Evolutionary conservation across 1,284 basidiomycete genomes (phyloP).

Genomic region (Macrocystidia cucumis): DNA sequence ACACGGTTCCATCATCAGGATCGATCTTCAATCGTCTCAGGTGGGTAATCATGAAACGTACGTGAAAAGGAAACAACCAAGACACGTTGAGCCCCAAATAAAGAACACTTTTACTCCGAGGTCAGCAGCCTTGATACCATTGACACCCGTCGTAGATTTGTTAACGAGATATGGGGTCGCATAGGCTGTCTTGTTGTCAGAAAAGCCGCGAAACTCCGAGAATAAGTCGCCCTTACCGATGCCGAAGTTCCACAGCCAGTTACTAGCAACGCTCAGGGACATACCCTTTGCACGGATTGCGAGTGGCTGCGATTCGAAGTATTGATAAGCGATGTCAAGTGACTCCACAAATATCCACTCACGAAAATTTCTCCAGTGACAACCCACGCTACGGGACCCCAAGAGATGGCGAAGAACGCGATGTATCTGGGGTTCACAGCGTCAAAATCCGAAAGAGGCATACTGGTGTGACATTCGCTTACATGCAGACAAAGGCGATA

Average conservation of each 20-base stretch:
- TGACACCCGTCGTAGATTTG: conserved; percentile 13
- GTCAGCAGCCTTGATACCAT: conserved; percentile 33
- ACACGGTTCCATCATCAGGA: not conserved
- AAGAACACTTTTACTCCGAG: conserved; percentile 73
- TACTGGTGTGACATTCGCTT: no score
- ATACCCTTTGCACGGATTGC: conserved; percentile 60
- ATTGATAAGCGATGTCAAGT: not conserved
- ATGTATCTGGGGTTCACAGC: conserved; percentile 46
- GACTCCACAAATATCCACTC: not conserved
- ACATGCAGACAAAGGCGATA: conserved; percentile 56
- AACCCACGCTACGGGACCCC: conserved; percentile 66
- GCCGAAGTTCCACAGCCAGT: conserved; percentile 58
- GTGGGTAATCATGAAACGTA: conserved; percentile 26
- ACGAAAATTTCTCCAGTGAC: conserved; percentile 54
- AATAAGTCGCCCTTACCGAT: conserved; percentile 23
- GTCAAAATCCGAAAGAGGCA: no score
- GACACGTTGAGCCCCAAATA: conserved; percentile 65
- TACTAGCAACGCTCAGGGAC: conserved; percentile 55
- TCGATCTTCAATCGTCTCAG: not conserved
- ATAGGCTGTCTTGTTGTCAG: conserved; percentile 11
- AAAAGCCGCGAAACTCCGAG: no score
- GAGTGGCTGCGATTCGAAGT: conserved; percentile 24
- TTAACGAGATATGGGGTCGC: conserved; percentile 65
- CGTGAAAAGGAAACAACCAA: conserved; percentile 52
- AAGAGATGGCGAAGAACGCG: conserved; percentile 51